Evolutionary conservation across 2,329 filamentous ascomycete species (phyloP).

Genomic region (Pseudopithomyces chartarum): DNA sequence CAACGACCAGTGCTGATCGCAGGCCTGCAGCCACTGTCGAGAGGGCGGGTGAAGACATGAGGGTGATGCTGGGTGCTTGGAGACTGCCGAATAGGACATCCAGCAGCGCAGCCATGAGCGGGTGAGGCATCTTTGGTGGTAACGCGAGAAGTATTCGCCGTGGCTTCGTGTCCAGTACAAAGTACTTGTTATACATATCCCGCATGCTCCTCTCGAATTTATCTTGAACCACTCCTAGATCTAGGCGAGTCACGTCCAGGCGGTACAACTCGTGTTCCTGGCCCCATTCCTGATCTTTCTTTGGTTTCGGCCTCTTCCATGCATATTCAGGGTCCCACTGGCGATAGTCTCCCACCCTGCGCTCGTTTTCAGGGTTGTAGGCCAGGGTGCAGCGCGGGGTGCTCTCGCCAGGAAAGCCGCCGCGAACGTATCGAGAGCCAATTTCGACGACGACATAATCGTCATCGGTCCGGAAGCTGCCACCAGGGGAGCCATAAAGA

Average conservation of each 20-base stretch:
- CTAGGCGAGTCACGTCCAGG: constrained; percentile 71
- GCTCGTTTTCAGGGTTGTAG: constrained; percentile 76
- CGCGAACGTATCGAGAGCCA: constrained; percentile 76
- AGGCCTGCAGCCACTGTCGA: constrained; percentile 78
- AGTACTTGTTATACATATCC: constrained; percentile 80
- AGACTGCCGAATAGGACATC: constrained; percentile 81
- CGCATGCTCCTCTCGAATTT: constrained; percentile 83
- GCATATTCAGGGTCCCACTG: constrained; percentile 65
- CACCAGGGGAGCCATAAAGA: constrained; percentile 62
- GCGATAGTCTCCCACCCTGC: constrained; percentile 81
- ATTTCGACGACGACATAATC: constrained; percentile 88
- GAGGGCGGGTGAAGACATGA: constrained; percentile 79
- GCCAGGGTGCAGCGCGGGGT: constrained; percentile 71
- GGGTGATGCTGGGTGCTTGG: constrained; percentile 77
- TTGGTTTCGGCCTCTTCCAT: constrained; percentile 54
- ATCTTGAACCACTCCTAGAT: constrained; percentile 82
- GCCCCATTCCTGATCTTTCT: constrained; percentile 63
- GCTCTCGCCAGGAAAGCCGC: constrained; percentile 85
- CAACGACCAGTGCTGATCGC: constrained; percentile 82
- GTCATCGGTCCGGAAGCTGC: constrained; percentile 65
- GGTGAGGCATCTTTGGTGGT: constrained; percentile 77
- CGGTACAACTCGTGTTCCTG: constrained; percentile 76
- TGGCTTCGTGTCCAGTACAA: constrained; percentile 73
- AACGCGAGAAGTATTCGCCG: constrained; percentile 76
- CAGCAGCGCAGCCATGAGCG: constrained; percentile 75